phyloP scores from a whole-genome alignment of 441 rosid genomes.

The Metrosideros polymorpha region DNA sequence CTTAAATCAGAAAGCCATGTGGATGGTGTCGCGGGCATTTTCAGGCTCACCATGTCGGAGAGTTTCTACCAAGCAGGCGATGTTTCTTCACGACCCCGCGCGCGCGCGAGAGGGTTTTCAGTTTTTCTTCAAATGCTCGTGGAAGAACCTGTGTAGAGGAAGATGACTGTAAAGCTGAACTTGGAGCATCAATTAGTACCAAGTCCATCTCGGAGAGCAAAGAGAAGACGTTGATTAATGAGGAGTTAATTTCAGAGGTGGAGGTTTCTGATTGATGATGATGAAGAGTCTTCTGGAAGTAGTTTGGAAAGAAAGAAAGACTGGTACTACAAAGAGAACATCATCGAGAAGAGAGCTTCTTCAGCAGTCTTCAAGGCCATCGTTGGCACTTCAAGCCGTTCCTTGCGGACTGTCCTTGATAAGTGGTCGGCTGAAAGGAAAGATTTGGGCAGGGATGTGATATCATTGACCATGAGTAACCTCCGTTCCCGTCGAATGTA shows the following conservation, averaged over 20 bases:
- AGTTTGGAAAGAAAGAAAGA: not conserved
- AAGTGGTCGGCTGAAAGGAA: conserved; percentile 71
- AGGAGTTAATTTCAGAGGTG: not conserved
- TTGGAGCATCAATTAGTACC: not conserved
- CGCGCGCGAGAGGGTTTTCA: not conserved
- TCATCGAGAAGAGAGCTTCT: not conserved
- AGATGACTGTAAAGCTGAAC: not conserved
- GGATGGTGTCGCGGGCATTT: not conserved
- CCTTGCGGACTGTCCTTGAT: conserved; percentile 38
- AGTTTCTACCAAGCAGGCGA: not conserved
- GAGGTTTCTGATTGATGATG: not conserved
- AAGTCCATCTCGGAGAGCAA: not conserved
- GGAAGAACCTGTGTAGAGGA: not conserved
- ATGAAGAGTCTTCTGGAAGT: conserved; percentile 16
- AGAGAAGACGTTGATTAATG: not conserved
- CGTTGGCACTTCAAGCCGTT: conserved; percentile 23
- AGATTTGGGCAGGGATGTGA: conserved; percentile 26
- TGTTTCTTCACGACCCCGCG: not conserved
- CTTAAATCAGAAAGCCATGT: not conserved
- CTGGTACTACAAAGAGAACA: not conserved
- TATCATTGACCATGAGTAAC: conserved; percentile 26
- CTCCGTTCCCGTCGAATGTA: conserved; percentile 67
- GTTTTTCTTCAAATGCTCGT: not conserved
- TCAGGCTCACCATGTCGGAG: not conserved
- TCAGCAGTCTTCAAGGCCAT: conserved; percentile 49